Evolutionary conservation across 257 asterid species (phyloP).

Genomic region (Solanum chaucha): DNA sequence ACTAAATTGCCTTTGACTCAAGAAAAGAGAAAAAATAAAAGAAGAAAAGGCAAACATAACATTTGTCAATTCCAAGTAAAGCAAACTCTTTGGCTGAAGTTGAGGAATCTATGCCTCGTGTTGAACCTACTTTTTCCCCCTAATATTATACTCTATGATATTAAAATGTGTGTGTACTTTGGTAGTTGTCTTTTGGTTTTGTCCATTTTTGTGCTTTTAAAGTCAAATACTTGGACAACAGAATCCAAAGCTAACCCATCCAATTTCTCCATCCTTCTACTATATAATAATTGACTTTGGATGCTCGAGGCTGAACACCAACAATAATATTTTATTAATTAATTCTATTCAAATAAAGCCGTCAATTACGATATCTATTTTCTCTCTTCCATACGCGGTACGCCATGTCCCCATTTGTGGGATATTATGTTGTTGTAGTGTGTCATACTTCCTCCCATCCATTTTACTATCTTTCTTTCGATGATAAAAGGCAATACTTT

Average conservation of each 20-base stretch:
- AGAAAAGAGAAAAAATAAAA: neutral
- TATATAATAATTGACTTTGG: constrained; percentile 4
- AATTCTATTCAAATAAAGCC: constrained; percentile 3
- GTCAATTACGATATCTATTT: neutral
- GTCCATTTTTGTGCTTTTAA: neutral
- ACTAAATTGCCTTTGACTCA: neutral
- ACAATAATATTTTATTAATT: neutral
- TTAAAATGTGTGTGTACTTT: neutral
- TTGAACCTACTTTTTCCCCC: neutral
- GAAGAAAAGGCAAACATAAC: neutral
- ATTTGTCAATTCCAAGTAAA: neutral
- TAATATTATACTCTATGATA: neutral
- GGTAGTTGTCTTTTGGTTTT: neutral
- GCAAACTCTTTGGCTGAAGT: constrained; percentile 2
- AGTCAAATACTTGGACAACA: constrained; percentile 2
- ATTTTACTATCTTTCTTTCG: neutral
- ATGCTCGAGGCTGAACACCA: neutral
- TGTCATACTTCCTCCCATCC: neutral
- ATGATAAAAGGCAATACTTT: neutral
- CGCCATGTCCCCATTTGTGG: neutral
- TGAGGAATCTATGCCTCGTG: constrained; percentile 18
- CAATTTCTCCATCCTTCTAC: neutral
- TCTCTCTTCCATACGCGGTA: neutral
- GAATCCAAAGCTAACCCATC: constrained; percentile 14
- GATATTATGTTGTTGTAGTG: neutral